phyloP scores from a whole-genome alignment of 208 protist genomes.

The Wallacemonas collosoma region DNA sequence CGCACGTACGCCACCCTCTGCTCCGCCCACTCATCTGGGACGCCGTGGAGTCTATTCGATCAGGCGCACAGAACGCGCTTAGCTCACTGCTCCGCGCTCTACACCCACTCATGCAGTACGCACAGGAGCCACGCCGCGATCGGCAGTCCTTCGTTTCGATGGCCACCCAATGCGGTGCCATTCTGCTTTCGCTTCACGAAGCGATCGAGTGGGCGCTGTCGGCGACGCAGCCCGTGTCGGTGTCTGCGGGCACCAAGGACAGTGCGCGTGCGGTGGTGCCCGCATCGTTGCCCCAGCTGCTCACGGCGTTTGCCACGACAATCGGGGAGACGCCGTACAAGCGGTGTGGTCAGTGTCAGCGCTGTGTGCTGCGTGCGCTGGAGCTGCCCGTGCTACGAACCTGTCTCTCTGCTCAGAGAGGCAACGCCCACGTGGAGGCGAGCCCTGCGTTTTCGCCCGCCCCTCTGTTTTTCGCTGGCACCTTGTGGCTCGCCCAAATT shows the following conservation, averaged over 20 bases:
- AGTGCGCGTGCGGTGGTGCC: too few species aligned
- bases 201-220: slow-evolving; percentile 47
- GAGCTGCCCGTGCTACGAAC: slow-evolving; percentile 48
- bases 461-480: not conserved
- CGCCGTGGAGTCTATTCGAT: slow-evolving; percentile 24
- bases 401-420: slow-evolving; percentile 21
- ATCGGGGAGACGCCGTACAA: slow-evolving; percentile 72
- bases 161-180: slow-evolving; percentile 56
- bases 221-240: too few species aligned
- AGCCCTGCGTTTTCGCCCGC: not conserved
- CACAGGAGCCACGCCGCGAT: slow-evolving; percentile 63
- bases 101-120: slow-evolving; percentile 66
- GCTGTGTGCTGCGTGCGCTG: slow-evolving; percentile 41
- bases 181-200: slow-evolving; percentile 60
- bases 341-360: slow-evolving; percentile 56
- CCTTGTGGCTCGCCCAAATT: slow-evolving; percentile 10
- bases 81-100: slow-evolving; percentile 53
- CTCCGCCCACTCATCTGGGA: slow-evolving; percentile 68
- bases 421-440: too few species aligned
- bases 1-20: slow-evolving; percentile 50
- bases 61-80: slow-evolving; percentile 41
- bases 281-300: slow-evolving; percentile 22
- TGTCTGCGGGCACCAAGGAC: too few species aligned
- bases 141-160: slow-evolving; percentile 72
- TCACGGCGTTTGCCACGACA: slow-evolving; percentile 40